These are phyloP conservation scores for Cordyceps cateniannulata DNA, from an alignment of 2,329 filamentous ascomycete species.

Conservation along the genomic window DNA sequence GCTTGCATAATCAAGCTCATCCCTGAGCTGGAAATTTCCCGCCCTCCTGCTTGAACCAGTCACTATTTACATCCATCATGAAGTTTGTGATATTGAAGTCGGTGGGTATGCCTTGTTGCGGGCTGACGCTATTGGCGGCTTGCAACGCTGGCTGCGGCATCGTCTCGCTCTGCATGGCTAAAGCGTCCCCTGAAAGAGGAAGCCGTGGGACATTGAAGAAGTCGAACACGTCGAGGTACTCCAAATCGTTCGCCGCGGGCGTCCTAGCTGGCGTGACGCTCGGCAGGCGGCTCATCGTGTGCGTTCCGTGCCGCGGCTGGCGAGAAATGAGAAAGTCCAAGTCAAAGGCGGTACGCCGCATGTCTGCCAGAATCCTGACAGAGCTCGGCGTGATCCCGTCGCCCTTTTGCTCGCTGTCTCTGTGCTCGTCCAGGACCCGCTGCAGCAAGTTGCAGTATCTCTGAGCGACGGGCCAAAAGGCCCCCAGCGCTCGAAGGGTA, in stretches of 20 bases:
- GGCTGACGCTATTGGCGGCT: slow-evolving; percentile 22
- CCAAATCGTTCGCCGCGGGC: slow-evolving; percentile 74
- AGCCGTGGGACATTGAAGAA: slow-evolving; percentile 89
- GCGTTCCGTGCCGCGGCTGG: slow-evolving; percentile 53
- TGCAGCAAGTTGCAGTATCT: slow-evolving; percentile 75
- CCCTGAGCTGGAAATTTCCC: slow-evolving; percentile 17
- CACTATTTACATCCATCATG: slow-evolving; percentile 66
- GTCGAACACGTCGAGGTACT: slow-evolving; percentile 88
- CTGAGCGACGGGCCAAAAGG: slow-evolving; percentile 78
- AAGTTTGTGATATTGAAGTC: slow-evolving; percentile 76
- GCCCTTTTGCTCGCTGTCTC: slow-evolving; percentile 67
- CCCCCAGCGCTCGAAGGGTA: slow-evolving; percentile 71
- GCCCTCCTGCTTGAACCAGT: slow-evolving; percentile 58
- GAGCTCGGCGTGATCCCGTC: slow-evolving; percentile 73
- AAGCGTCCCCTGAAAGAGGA: slow-evolving; percentile 30
- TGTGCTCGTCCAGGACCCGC: slow-evolving; percentile 79
- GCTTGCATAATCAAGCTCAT: not conserved
- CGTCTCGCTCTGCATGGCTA: slow-evolving; percentile 16
- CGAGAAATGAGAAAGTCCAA: slow-evolving; percentile 83
- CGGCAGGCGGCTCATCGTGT: slow-evolving; percentile 37
- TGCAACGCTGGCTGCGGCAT: slow-evolving; percentile 21
- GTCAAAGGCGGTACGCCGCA: slow-evolving; percentile 86
- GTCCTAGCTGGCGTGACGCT: slow-evolving; percentile 57
- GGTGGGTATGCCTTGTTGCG: slow-evolving; percentile 31
- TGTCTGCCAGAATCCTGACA: slow-evolving; percentile 82